Conservation (phyloP, 805 yeast genomes). For the Kodamaea neixiangensis region DNA sequence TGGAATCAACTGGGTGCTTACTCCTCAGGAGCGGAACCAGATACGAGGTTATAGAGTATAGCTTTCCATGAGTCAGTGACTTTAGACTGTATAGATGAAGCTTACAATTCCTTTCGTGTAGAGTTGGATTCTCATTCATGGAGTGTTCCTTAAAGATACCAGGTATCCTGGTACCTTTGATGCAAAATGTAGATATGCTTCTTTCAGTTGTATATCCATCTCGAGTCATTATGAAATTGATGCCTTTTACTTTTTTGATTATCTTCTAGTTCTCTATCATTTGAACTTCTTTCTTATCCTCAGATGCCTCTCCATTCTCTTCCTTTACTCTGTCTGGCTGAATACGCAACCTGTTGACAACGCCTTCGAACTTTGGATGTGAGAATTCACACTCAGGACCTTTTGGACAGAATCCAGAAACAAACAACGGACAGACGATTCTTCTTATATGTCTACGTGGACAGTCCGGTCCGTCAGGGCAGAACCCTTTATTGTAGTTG, state of each 20-base stretch:
- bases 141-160: too few relatives aligned
- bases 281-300: neutral
- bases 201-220: too few relatives aligned
- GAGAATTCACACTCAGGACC: constrained; percentile 64
- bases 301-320: neutral
- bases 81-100: neutral
- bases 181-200: too few relatives aligned
- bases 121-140: too few relatives aligned
- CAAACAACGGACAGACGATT: constrained; percentile 71
- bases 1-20: constrained; percentile 67
- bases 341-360: constrained; percentile 43
- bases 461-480: constrained; percentile 90
- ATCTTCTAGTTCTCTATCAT: too few relatives aligned
- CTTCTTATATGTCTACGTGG: constrained; percentile 76
- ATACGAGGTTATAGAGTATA: constrained; percentile 60
- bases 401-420: constrained; percentile 60
- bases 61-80: neutral
- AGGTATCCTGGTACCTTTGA: too few relatives aligned
- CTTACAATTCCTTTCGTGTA: too few relatives aligned
- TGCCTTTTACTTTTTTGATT: too few relatives aligned
- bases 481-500: constrained; percentile 83
- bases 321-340: constrained; percentile 41
- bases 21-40: constrained; percentile 70
- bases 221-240: too few relatives aligned
- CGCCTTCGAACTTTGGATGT: constrained; percentile 75